Conservation (phyloP, 345 rosid genomes). For the Lepidium didymum region DNA sequence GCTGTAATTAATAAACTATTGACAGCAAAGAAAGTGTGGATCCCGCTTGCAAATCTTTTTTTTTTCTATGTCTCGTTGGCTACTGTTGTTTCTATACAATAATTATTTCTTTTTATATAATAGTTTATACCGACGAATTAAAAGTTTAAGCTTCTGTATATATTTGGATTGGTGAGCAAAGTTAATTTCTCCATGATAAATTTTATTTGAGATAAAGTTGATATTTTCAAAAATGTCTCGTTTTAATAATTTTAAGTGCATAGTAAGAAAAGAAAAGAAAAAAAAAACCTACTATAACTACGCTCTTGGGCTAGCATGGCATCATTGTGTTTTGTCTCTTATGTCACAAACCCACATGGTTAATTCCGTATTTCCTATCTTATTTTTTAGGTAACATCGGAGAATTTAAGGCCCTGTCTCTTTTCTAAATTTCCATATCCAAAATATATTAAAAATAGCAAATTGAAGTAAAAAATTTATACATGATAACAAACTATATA, state of each 20-base stretch:
- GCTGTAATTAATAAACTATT: constrained; percentile 10
- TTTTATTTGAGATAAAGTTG: not conserved
- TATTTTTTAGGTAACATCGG: not conserved
- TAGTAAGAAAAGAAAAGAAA: not conserved
- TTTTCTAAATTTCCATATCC: not conserved
- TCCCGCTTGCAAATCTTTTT: constrained; percentile 2
- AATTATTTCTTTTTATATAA: too few species aligned
- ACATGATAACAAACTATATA: not conserved
- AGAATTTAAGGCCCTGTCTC: not conserved
- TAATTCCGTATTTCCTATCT: constrained; percentile 2
- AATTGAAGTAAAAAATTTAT: not conserved
- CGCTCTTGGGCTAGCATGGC: not conserved
- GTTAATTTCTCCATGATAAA: not conserved
- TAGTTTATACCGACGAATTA: not conserved
- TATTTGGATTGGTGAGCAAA: not conserved
- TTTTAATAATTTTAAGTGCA: not conserved
- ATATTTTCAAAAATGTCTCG: not conserved
- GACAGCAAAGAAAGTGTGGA: constrained; percentile 21
- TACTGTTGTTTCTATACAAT: not conserved
- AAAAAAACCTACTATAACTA: not conserved
- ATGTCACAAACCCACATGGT: constrained; percentile 21
- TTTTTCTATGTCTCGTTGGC: constrained; percentile 2
- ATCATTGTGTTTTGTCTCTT: constrained; percentile 26
- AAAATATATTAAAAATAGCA: not conserved
- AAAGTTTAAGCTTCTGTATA: not conserved